phyloP scores from a whole-genome alignment of 2,329 filamentous ascomycete genomes.

The Alternaria hordeiaustralica region DNA sequence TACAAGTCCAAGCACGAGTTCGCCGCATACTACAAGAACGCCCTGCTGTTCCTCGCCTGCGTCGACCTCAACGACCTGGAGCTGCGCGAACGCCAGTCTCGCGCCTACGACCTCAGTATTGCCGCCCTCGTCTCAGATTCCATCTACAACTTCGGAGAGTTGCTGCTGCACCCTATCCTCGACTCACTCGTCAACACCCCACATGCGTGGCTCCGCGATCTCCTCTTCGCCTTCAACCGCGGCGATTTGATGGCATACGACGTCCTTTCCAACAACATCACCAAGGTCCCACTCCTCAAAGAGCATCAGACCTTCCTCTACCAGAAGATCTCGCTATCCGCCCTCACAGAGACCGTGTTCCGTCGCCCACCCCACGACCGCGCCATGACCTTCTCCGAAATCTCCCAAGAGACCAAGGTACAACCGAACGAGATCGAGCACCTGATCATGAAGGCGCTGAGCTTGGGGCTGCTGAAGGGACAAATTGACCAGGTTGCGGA shows the following conservation, averaged over 20 bases:
- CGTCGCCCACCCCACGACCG: constrained; percentile 93
- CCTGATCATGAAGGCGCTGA: constrained; percentile 98
- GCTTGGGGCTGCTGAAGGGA: constrained; percentile 84
- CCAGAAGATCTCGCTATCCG: constrained; percentile 97
- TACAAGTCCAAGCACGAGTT: constrained; percentile 93
- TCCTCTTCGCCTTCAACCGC: constrained; percentile 97
- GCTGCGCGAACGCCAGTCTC: constrained; percentile 74
- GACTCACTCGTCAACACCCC: constrained; percentile 78
- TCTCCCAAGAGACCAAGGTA: constrained; percentile 91
- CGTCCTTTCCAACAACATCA: constrained; percentile 78
- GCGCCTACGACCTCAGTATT: constrained; percentile 91
- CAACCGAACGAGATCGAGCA: constrained; percentile 93
- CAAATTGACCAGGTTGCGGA: constrained; percentile 96
- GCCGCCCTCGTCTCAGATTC: constrained; percentile 90
- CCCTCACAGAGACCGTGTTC: constrained; percentile 95
- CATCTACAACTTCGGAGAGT: constrained; percentile 99
- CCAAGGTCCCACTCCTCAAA: constrained; percentile 78
- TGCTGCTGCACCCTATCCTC: constrained; percentile 95
- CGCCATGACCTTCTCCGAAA: constrained; percentile 88
- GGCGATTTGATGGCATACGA: constrained; percentile 91
- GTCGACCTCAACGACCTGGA: constrained; percentile 81
- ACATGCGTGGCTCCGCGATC: constrained; percentile 87
- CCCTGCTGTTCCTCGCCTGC: constrained; percentile 95
- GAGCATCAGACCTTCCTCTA: constrained; percentile 84
- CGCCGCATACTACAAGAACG: constrained; percentile 95